These are phyloP conservation scores for Colletotrichum sidae DNA, from an alignment of 2,329 filamentous ascomycete genomes.

Conservation along the genomic window DNA sequence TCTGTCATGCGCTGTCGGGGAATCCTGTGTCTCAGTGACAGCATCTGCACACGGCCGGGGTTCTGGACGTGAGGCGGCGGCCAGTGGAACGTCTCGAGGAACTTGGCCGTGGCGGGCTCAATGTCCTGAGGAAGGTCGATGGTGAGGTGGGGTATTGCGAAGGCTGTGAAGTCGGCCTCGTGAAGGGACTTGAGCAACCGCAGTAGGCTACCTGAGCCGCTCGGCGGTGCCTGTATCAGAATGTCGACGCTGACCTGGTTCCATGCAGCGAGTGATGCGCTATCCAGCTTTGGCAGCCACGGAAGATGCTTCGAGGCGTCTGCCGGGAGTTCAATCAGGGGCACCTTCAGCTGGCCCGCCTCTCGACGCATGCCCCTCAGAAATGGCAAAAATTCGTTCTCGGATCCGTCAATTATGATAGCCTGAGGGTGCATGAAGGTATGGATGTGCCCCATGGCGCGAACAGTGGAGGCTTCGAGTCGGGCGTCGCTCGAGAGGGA, in stretches of 20 bases:
- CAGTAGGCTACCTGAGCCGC: slow-evolving; percentile 79
- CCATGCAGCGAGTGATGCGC: slow-evolving; percentile 80
- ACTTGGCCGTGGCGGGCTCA: slow-evolving; percentile 72
- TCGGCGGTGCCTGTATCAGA: slow-evolving; percentile 79
- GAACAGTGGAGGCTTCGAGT: slow-evolving; percentile 72
- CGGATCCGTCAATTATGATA: slow-evolving; percentile 76
- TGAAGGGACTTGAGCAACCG: slow-evolving; percentile 82
- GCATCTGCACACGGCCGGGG: slow-evolving; percentile 50
- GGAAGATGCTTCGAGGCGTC: slow-evolving; percentile 71
- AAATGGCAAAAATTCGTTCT: slow-evolving; percentile 77
- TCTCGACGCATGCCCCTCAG: slow-evolving; percentile 68
- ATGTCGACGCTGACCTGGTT: slow-evolving; percentile 84
- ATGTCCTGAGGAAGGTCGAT: slow-evolving; percentile 83
- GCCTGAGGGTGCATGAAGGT: slow-evolving; percentile 82
- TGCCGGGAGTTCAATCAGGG: slow-evolving; percentile 81
- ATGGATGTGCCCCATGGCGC: slow-evolving; percentile 78
- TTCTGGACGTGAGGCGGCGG: slow-evolving; percentile 61
- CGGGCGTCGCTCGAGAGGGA: slow-evolving; percentile 76
- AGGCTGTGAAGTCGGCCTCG: slow-evolving; percentile 79
- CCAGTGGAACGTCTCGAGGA: slow-evolving; percentile 75
- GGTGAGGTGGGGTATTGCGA: slow-evolving; percentile 78
- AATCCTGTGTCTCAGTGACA: slow-evolving; percentile 83
- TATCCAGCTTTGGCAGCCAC: slow-evolving; percentile 85
- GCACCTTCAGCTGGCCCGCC: slow-evolving; percentile 60
- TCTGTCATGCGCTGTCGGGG: slow-evolving; percentile 68